Evolutionary conservation across 768 basidiomycete species (phyloP), one percentile per base, ranked within the genome.

Genomic region (Leccinum uliginosum): DNA sequence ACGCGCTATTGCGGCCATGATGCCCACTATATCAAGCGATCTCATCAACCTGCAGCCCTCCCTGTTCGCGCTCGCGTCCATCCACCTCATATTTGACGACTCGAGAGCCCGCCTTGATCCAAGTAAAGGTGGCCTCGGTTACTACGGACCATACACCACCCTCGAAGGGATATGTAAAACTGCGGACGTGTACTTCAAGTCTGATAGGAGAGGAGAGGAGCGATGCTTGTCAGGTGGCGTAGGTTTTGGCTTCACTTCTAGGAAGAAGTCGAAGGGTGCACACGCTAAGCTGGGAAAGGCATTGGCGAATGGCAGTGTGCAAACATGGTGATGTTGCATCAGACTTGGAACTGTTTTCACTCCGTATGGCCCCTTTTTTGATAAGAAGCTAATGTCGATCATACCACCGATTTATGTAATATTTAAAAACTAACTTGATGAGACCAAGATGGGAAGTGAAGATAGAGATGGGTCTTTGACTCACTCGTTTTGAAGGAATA

Each of bases 61-160:
- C 4, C 69, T 85, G 3, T 85, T 84, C 65, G 71, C 77, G 6
- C 72, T 87, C 17, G 76, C 75, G 3, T 74, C 72, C 21, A 73
- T 83, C 1, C 84, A 86, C 60, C 65, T 86, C 48, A 75, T 87
- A 27, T 84, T 85, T 53, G 83, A 86, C 47, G 85, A 87, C 64
- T 82, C 83, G n/a, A 78, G 83, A 40, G 85, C 85, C 24, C 75
- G 84, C 3, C 66, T 82, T 40, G 61, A 80, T 4, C 80, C 83
- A 0, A 67, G 71, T 47, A 72, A 83, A 55, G 85, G 85, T 4
- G 85, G 85, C 2, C 73, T 87, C n/a, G 85, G 84, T 26, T 87
- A 86, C 63, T 64, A 68, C 30, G 83, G 84, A 10, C 70, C 74
- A 1, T 86, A 82, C 75, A 85, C 79, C 4, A 84, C 83, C 10